Conservation (phyloP, 805 yeast genomes). For the Metschnikowia noctiluminum region DNA sequence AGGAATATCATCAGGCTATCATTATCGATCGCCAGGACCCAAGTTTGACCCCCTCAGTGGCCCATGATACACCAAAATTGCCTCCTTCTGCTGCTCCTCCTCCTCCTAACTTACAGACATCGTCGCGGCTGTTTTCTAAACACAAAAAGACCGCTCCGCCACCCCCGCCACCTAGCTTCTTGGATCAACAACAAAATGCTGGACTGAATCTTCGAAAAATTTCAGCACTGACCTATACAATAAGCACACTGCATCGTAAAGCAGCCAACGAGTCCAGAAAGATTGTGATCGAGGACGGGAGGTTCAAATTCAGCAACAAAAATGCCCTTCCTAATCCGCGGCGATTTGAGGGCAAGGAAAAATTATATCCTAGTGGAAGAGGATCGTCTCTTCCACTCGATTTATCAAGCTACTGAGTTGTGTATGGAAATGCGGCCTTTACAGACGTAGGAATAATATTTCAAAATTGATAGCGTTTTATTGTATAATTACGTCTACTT, state of each 20-base stretch:
- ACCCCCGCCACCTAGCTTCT: slow-evolving; percentile 24
- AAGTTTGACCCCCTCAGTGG: slow-evolving; percentile 3
- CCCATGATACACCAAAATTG: background rate
- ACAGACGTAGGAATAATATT: background rate
- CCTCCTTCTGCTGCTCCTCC: slow-evolving; percentile 16
- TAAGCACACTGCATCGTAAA: slow-evolving; percentile 35
- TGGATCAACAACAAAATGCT: slow-evolving; percentile 42
- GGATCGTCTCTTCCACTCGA: slow-evolving; percentile 89
- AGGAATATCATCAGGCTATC: background rate
- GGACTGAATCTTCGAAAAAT: slow-evolving; percentile 56
- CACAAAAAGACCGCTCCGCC: slow-evolving; percentile 26
- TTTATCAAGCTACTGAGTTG: slow-evolving; percentile 26
- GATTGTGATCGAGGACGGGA: slow-evolving; percentile 59
- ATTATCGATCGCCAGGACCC: background rate
- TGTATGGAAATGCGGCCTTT: too few relatives aligned
- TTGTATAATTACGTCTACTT: background rate
- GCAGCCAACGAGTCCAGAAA: slow-evolving; percentile 20
- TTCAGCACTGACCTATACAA: slow-evolving; percentile 64
- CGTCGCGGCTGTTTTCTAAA: slow-evolving; percentile 3
- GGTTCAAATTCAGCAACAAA: slow-evolving; percentile 67
- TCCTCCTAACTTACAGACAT: background rate
- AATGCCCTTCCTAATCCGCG: slow-evolving; percentile 85
- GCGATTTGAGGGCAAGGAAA: slow-evolving; percentile 59
- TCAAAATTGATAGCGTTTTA: background rate
- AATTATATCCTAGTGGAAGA: slow-evolving; percentile 91